Evolutionary conservation across 345 rosid genomes (phyloP).

Genomic region (Viola odorata): DNA sequence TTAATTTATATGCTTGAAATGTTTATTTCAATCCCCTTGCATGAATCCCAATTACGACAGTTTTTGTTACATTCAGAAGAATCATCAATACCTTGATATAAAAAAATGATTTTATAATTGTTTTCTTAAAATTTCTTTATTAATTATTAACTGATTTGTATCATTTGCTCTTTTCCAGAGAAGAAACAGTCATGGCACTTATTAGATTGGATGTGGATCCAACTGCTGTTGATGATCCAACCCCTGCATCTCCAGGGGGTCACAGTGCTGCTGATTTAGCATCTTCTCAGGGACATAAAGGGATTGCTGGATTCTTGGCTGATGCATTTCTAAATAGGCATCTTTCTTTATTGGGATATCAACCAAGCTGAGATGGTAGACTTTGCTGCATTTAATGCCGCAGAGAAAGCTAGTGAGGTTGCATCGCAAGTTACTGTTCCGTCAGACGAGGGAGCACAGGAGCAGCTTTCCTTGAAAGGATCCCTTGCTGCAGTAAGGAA

Average conservation of each 20-base stretch:
- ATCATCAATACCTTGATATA: background rate
- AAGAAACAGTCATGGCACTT: constrained; percentile 51
- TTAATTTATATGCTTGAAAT: background rate
- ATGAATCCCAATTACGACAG: background rate
- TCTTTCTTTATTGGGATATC: constrained; percentile 36
- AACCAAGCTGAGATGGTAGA: constrained; percentile 16
- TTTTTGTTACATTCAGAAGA: background rate
- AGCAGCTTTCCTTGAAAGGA: constrained; percentile 41
- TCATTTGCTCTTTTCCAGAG: constrained; percentile 32
- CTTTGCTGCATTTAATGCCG: constrained; percentile 19
- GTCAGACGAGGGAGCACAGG: constrained; percentile 15
- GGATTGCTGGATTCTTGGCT: constrained; percentile 60
- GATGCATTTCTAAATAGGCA: constrained; percentile 43
- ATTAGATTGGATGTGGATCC: constrained; percentile 48
- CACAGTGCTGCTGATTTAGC: constrained; percentile 59
- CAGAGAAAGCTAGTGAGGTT: constrained; percentile 21
- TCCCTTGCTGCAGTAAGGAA: constrained; percentile 63
- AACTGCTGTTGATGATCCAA: constrained; percentile 60
- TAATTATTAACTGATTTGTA: background rate
- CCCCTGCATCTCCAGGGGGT: constrained; percentile 51
- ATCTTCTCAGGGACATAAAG: constrained; percentile 56
- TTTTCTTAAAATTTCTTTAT: background rate
- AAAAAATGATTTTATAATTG: background rate
- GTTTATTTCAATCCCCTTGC: background rate
- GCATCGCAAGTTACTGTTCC: constrained; percentile 15